Evolutionary conservation across 2,329 filamentous ascomycete genomes (phyloP).

Genomic region (Lasiodiplodia theobromae): DNA sequence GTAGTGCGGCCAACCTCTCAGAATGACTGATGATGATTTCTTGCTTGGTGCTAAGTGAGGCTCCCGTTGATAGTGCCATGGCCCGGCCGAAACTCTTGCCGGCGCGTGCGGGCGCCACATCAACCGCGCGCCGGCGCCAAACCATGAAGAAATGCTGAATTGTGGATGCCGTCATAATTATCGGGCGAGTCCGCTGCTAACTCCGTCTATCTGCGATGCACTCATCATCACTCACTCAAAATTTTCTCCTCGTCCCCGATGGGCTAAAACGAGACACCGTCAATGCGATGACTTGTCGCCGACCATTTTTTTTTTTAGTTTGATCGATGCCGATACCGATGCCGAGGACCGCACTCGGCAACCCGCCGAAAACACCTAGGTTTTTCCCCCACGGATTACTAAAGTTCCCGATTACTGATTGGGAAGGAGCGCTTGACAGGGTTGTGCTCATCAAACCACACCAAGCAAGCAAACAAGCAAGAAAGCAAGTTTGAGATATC

Average conservation of each 20-base stretch:
- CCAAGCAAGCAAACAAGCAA: no score
- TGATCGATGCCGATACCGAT: no score
- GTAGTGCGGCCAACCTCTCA: background rate
- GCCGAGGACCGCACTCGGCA: no score
- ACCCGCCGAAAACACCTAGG: no score
- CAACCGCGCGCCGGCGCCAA: background rate
- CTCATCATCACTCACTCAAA: background rate
- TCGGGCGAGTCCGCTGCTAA: constrained; percentile 9
- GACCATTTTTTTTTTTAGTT: no score
- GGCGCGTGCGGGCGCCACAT: background rate
- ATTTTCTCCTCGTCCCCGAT: background rate
- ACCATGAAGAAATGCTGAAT: background rate
- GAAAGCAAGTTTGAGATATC: no score
- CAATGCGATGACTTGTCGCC: no score
- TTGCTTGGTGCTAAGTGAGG: background rate
- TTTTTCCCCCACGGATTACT: no score
- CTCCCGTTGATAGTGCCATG: background rate
- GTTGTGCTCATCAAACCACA: no score
- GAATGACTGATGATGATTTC: background rate
- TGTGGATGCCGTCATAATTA: constrained; percentile 3
- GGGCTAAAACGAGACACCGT: no score
- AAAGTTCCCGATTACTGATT: no score
- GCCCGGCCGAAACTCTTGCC: background rate
- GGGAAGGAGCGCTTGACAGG: no score
- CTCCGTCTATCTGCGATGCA: background rate